Base-by-base conservation (phyloP, 768 basidiomycete genomes). In the Fistulinella prunicolor region DNA sequence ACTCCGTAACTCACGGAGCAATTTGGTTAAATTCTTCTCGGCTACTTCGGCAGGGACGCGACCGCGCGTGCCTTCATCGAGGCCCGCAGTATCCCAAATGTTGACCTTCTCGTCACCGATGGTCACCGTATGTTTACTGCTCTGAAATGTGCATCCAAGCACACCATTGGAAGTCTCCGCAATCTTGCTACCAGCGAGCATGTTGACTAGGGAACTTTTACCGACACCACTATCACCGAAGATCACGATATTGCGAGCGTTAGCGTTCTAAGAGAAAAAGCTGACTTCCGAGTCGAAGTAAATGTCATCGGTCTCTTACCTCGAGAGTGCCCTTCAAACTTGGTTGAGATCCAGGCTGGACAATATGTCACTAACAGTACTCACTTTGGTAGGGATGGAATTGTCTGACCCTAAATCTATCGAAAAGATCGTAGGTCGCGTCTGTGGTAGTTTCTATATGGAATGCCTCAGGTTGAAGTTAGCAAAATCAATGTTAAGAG, bases 161-260 rank as follows among this genome's bases (percentile, higher is more conserved):
- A 57, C 66, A 9, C 60, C 53, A 34, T 54, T 61, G 6, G 71
- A 72, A 4, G 64, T 64, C 6, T 47, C 24, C 1, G 73, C 74
- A 1, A 46, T 49, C 9, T 64, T 50, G 6, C 40, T 14, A 22
- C 65, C 67, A 23, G 57, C 56, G 17, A 76, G 51, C 68, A 76
- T 65, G 56, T 76, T 76, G 40, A 77, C 57, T 2, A 76, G 50
- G 3, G 71, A 72, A 47, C 75, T 76, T 54, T 77, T 76, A 12
- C 70, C 69, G 3, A 68, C 51, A 13, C 74, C 74, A 3, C 67
- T 66, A 37, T 75, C 72, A 1, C 75, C 74, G 35, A 76, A 76
- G 19, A 76, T 38, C 14, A 76, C 60, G n/a, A 76, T 42, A 42
- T 76, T 76, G 22, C 51, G 60, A 22, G 16, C n/a, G 23, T 48